Evolutionary conservation across 1,284 basidiomycete genomes (phyloP), one percentile per base, ranked within the genome.

Genomic region (Ustilago shanxiensis): DNA sequence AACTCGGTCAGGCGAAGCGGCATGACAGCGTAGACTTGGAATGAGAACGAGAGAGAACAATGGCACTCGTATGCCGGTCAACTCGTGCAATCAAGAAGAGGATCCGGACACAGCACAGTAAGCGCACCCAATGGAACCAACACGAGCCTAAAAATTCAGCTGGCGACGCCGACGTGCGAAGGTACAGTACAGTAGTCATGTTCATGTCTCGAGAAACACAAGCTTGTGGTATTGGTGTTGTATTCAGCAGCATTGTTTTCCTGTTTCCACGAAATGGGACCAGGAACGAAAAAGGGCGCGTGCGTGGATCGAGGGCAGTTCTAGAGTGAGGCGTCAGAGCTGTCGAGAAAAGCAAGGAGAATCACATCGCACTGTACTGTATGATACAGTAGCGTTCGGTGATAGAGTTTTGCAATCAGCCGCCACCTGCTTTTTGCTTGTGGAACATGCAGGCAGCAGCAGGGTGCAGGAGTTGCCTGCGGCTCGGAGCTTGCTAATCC

Each of bases 121-220:
- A 50, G 49, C 49, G 24, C 22, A 8, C 14, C 9, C 9, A 28
- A 29, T 50, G 49, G 22, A 24, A 50, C 49, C n/a, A 53, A 35
- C 16, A 22, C 51, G 51, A 55, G 53, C 41, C 53, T 41, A 28
- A 55, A 44, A 53, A 31, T 31, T 33, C 29, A 29, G 28, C 29
- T 53, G 6, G 54, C 54, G 54, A 56, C 54, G 26, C 41, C 39
- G 54, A 56, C 5, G 28, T 45, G 41, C 54, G 54, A 28, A 16
- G n/a, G n/a, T n/a, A n/a, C n/a, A n/a, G n/a, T n/a, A n/a, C n/a
- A n/a, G n/a, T n/a, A n/a, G n/a, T n/a, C n/a, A n/a, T n/a, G n/a
- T n/a, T 41, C 10, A 33, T 33, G 31, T 35, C 22, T 52, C 14
- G 37, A 18, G 37, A 39, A 39, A n/a, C n/a, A n/a, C n/a, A n/a